A percentile compares a stretch with the other conserved stretches of the same genome.
phyloP scores from a whole-genome alignment of 345 rosid species.

The Pseudoturritis turrita region DNA sequence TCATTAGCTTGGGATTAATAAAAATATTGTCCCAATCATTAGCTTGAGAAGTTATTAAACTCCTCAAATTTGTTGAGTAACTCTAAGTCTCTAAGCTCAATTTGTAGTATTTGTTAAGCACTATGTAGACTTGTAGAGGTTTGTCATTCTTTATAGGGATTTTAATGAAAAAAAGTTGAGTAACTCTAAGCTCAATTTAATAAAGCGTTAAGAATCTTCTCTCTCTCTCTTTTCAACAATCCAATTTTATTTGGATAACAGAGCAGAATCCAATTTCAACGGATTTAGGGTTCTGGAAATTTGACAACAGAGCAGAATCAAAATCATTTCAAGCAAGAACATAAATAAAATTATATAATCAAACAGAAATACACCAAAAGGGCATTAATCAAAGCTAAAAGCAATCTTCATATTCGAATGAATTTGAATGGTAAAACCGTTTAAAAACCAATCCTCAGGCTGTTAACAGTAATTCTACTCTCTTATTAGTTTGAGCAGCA shows the following conservation, averaged over 20 bases:
- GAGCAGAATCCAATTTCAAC: no score
- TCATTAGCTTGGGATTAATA: neutral
- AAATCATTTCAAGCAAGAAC: neutral
- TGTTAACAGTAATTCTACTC: conserved; percentile 10
- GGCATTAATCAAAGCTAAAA: conserved; percentile 7
- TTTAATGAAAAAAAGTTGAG: no score
- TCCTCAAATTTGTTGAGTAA: no score
- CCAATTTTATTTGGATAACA: no score
- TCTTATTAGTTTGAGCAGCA: conserved; percentile 30
- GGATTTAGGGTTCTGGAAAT: neutral
- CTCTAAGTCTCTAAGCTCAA: no score
- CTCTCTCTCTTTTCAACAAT: no score
- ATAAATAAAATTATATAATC: neutral
- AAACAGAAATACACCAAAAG: conserved; percentile 5
- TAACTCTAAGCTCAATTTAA: no score
- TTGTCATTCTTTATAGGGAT: no score
- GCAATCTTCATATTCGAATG: conserved; percentile 14
- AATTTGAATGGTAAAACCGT: neutral
- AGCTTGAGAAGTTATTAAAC: no score
- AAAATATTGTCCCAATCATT: neutral
- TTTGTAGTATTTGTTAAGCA: no score
- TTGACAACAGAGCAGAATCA: neutral
- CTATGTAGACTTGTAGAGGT: no score
- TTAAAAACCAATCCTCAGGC: conserved; percentile 24
- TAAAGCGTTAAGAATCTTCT: no score